Conservation (phyloP, 495 filamentous ascomycete species). For the Aspergillus taichungensis region DNA sequence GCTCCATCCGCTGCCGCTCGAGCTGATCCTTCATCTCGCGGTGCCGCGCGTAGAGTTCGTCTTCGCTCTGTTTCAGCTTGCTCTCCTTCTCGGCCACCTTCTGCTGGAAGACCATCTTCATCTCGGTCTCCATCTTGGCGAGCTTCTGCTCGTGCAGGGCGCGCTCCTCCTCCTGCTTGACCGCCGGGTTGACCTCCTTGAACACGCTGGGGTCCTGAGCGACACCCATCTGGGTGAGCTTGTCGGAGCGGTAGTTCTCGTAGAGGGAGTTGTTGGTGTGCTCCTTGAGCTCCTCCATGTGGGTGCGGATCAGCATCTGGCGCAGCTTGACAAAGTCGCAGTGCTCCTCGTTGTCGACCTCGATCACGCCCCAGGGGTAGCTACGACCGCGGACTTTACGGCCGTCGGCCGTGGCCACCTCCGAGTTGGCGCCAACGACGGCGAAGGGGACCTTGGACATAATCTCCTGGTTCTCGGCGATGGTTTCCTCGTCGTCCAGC, state of each 20-base stretch:
- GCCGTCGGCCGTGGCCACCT: conserved; percentile 84
- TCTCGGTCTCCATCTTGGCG: conserved; percentile 98
- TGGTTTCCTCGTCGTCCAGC: conserved; percentile 97
- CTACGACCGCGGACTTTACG: conserved; percentile 91
- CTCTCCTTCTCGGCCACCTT: conserved; percentile 99
- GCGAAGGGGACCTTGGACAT: conserved; percentile 99
- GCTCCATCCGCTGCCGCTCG: conserved; percentile 82
- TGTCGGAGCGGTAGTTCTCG: conserved; percentile 99
- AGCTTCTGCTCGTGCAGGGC: conserved; percentile 98
- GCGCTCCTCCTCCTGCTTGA: conserved; percentile 99
- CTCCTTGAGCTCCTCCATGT: conserved; percentile 99
- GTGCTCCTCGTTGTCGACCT: conserved; percentile 99
- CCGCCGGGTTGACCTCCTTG: conserved; percentile 99
- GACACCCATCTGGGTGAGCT: conserved; percentile 96
- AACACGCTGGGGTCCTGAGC: conserved; percentile 97
- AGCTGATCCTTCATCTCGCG: conserved; percentile 99
- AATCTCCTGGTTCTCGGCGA: conserved; percentile 99
- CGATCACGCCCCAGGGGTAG: conserved; percentile 98
- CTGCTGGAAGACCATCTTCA: conserved; percentile 99
- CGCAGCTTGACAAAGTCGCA: conserved; percentile 99
- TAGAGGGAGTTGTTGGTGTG: conserved; percentile 98
- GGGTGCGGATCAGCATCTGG: conserved; percentile 98
- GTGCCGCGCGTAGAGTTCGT: conserved; percentile 95
- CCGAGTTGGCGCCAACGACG: conserved; percentile 90
- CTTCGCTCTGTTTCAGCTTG: conserved; percentile 98